phyloP scores from a whole-genome alignment of 257 asterid species.

The Knoxia roxburghii region DNA sequence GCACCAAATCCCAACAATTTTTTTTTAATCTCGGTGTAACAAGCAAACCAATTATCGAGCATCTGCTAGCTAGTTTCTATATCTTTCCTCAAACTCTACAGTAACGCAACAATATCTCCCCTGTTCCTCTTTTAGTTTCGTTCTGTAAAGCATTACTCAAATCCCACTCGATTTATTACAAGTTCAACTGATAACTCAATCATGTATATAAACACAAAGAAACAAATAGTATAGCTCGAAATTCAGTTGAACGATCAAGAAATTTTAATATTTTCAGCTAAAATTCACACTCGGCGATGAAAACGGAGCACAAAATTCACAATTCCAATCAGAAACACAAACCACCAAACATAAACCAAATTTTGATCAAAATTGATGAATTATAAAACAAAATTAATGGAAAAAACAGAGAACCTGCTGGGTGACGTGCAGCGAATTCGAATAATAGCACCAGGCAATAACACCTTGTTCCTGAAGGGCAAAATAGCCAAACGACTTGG shows the following conservation, averaged over 20 bases:
- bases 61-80: not conserved
- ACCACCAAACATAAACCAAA: not conserved
- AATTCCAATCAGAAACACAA: not conserved
- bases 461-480: conserved; percentile 87
- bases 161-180: not conserved
- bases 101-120: not conserved
- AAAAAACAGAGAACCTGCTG: conserved; percentile 50
- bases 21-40: not conserved
- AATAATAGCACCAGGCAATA: conserved; percentile 94
- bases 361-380: not conserved
- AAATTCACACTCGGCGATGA: not conserved
- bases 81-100: not conserved
- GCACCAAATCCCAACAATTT: not conserved
- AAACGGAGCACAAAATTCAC: not conserved
- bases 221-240: not conserved
- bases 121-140: not conserved
- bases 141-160: not conserved
- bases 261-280: not conserved
- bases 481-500: conserved; percentile 92
- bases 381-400: not conserved
- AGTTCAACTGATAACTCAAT: not conserved
- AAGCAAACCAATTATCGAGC: not conserved
- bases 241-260: not conserved
- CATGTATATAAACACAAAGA: no score
- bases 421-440: conserved; percentile 96